Evolutionary conservation across 164 flowering plant genomes (phyloP).

Genomic region (Vitis cinerea): DNA sequence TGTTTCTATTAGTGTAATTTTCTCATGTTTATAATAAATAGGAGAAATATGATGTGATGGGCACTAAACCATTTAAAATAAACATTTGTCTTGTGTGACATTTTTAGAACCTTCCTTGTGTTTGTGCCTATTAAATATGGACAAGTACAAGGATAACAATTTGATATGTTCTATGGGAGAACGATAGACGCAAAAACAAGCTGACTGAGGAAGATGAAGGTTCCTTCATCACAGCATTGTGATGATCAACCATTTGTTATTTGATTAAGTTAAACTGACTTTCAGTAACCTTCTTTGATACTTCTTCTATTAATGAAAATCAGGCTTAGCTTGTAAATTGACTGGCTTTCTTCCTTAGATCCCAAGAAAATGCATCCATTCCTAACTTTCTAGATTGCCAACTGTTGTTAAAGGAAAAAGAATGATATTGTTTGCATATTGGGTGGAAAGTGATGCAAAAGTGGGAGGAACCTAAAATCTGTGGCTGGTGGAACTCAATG

Average conservation of each 20-base stretch:
- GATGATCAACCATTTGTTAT: neutral
- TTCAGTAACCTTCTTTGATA: neutral
- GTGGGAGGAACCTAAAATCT: too few relatives aligned
- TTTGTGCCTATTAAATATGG: neutral
- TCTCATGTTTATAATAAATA: too few relatives aligned
- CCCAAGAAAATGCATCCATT: too few relatives aligned
- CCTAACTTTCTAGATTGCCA: neutral
- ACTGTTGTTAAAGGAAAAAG: neutral
- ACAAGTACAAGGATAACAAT: neutral
- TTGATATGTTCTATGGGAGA: neutral
- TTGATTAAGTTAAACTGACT: neutral
- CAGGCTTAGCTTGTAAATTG: too few relatives aligned
- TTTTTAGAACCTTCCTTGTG: neutral
- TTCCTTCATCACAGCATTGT: neutral
- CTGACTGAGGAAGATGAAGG: neutral
- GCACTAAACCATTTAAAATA: neutral
- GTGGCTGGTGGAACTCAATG: neutral
- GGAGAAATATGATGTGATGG: neutral
- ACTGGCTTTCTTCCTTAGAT: too few relatives aligned
- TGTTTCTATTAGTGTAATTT: too few relatives aligned
- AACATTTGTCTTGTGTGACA: neutral
- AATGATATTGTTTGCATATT: too few relatives aligned
- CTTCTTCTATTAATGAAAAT: too few relatives aligned
- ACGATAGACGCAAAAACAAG: neutral
- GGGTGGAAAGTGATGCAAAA: too few relatives aligned